Base-by-base conservation (phyloP, 345 rosid genomes). In the Stellera chamaejasme region DNA sequence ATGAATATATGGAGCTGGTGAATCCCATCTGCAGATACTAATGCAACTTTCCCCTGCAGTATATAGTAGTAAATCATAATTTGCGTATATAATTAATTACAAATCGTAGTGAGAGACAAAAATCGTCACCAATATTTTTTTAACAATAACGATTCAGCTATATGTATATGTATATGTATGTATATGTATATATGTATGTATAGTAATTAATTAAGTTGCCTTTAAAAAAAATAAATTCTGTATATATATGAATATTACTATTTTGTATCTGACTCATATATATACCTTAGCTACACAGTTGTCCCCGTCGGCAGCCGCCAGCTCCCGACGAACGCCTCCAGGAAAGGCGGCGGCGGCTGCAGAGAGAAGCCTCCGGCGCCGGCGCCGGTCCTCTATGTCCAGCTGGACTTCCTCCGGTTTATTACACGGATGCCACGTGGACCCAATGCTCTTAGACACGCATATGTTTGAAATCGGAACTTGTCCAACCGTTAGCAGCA, bases 1-100 rank as follows among this genome's bases (percentile, higher is more conserved):
- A 93, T 87, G 78, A 93, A 90, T 48, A 83, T 73, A 61, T 94
- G 99, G 11, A 94, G 92, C 73, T 90, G 97, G 53, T 94, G 92
- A 59, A 90, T 77, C 0, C 95, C 99, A 25, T 83, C 89, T 3
- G 83, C 45, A 2, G 99, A 93, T 13, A 93, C 81, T 63, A 93
- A 78, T 26, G 97, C 72, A 13, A 90, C 96, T 76, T 85, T 75
- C 0, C 90, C 96, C 97, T 88, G 80, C 43, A 58, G 56, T 43
- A 0, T 32, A 10, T 42, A 55, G 2, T 2, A 23, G 12, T 10
- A 50, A 10, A 1, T 3, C 14, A 50, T 11, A 53, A n/a, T n/a
- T n/a, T n/a, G n/a, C n/a, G n/a, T n/a, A n/a, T n/a, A n/a, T 53
- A 10, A 32, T 32, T 32, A 32, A 32, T 32, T 1, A 32, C 23